Evolutionary conservation across 192 early-diverging fungal species (phyloP).

Genomic region (Podochytrium sp.): DNA sequence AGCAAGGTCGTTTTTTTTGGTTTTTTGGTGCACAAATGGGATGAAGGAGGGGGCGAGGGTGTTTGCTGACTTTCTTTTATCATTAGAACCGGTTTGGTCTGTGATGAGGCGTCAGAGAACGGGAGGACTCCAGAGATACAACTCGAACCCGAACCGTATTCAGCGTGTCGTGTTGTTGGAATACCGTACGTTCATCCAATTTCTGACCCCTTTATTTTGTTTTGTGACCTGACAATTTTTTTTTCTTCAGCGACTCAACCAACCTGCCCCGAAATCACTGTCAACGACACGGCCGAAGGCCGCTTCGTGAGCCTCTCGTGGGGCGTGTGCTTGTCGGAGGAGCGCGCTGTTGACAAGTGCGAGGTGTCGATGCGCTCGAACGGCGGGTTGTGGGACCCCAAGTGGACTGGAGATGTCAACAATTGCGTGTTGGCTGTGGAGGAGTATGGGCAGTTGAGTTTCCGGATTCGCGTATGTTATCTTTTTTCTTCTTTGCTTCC

Average conservation of each 20-base stretch:
- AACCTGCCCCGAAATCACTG: constrained; percentile 18
- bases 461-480: constrained; percentile 14
- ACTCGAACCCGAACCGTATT: constrained; percentile 9
- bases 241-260: constrained; percentile 20
- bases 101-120: constrained; percentile 9
- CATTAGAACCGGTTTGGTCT: constrained; percentile 24
- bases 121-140: constrained; percentile 1
- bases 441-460: constrained; percentile 13
- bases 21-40: neutral
- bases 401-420: constrained; percentile 8
- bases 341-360: constrained; percentile 1
- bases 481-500: neutral
- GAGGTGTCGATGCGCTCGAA: constrained; percentile 17
- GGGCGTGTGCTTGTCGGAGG: neutral
- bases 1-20: neutral
- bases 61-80: neutral
- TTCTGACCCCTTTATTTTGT: neutral
- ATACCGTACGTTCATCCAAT: constrained; percentile 7
- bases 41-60: neutral
- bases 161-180: constrained; percentile 21
- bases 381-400: constrained; percentile 6
- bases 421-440: constrained; percentile 5
- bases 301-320: constrained; percentile 2
- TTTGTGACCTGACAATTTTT: neutral
- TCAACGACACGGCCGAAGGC: neutral